Conservation (phyloP, 306 rosid genomes). For the Rubus idaeus region DNA sequence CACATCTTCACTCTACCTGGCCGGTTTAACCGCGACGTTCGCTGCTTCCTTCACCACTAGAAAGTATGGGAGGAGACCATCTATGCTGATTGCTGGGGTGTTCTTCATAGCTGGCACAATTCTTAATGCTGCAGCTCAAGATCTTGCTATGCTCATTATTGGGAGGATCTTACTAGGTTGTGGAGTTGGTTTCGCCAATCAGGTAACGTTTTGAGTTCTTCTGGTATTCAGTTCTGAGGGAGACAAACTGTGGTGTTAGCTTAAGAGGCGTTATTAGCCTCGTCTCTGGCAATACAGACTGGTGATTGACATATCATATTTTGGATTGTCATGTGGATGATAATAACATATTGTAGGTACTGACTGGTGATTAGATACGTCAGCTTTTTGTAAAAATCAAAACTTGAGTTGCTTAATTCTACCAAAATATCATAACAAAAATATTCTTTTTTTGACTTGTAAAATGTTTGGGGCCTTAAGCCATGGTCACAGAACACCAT, state of each 20-base stretch:
- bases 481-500: conserved; percentile 3
- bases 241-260: neutral
- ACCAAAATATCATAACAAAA: neutral
- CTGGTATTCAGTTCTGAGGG: too few species aligned
- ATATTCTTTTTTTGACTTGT: neutral
- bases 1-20: conserved; percentile 84
- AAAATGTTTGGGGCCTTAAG: neutral
- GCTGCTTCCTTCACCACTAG: conserved; percentile 57
- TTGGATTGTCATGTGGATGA: neutral
- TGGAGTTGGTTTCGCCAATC: conserved; percentile 89
- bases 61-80: conserved; percentile 46
- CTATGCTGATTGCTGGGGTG: conserved; percentile 70
- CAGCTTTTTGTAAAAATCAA: neutral
- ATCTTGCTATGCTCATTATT: conserved; percentile 46
- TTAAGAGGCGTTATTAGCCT: neutral
- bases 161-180: conserved; percentile 70
- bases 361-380: neutral
- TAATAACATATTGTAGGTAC: neutral
- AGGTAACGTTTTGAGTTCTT: conserved; percentile 37
- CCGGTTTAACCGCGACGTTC: conserved; percentile 61
- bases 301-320: neutral
- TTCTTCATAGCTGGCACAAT: conserved; percentile 59
- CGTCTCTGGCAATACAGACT: conserved; percentile 1
- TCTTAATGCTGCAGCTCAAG: conserved; percentile 43
- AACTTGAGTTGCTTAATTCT: neutral